Conservation (phyloP, 305 asterid genomes). For the Solanum hybrid region DNA sequence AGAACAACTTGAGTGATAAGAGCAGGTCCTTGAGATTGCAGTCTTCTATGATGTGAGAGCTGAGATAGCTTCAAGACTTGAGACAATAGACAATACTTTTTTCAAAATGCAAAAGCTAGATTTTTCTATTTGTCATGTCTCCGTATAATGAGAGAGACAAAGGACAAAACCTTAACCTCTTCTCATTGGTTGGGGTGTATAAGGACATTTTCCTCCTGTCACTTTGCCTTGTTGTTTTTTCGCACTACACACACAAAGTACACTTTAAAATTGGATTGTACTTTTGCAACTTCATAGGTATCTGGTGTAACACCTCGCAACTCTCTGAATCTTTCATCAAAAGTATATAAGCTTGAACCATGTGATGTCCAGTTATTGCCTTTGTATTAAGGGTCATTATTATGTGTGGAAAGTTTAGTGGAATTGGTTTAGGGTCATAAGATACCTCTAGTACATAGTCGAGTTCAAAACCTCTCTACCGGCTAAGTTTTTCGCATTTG, state of each 20-base stretch:
- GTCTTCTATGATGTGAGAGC: neutral
- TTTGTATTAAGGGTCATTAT: neutral
- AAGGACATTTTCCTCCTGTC: neutral
- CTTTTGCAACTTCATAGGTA: neutral
- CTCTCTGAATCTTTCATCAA: neutral
- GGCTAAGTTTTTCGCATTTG: neutral
- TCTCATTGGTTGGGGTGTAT: neutral
- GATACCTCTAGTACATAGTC: neutral
- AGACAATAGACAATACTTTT: neutral
- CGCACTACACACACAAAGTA: neutral
- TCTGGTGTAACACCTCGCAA: neutral
- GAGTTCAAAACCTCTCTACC: no score
- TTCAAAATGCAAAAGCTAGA: neutral
- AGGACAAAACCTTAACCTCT: neutral
- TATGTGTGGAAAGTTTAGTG: neutral
- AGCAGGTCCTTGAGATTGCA: neutral
- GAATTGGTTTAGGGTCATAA: neutral
- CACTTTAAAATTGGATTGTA: neutral
- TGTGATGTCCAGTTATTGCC: neutral
- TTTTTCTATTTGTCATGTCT: neutral
- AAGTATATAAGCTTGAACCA: neutral
- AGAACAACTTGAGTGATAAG: neutral
- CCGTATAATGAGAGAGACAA: neutral
- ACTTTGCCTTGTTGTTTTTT: neutral
- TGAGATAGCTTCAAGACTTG: neutral